Base-by-base conservation (phyloP, 169 alveolate genomes). In the Perkinsus chesapeaki region DNA sequence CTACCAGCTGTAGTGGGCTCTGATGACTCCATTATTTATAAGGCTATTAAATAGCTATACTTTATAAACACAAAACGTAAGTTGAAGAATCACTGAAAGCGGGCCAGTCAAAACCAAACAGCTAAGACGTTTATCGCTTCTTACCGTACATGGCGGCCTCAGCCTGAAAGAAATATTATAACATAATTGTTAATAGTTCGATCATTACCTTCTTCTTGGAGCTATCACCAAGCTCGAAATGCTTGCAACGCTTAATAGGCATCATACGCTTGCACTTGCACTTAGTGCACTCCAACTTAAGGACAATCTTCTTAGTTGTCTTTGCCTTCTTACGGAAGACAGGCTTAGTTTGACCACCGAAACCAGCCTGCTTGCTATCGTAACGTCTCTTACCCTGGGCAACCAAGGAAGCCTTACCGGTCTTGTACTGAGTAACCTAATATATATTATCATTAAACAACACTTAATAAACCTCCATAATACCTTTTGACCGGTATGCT, bases 341-440 rank as follows among this genome's bases (percentile, higher is more conserved):
- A 90, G 99, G 99, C 96, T 99, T 99, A 94, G 99, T 98, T 95
- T 99, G 99, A 39, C 99, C 99, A 90, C 99, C 99, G 95, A 98
- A 99, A 93, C 99, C 99, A 60, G 98, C 97, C 97, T 99, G 99
- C 97, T 99, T 99, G 97, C 96, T 97, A 97, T 99, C 99, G 98
- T 99, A 99, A 95, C 99, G 98, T 94, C 99, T 96, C 96, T 98
- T 98, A 95, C 99, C 99, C 97, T 98, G 99, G 72, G 98, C 99
- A 94, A 96, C 97, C 90, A 97, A 94, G 93, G 99, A 97, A 95
- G 98, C 99, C 97, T 99, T 99, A 94, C 99, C 99, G 94, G 98
- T 99, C 98, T 98, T 99, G 98, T 99, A 98, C 96, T 98, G 99
- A 94, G 99, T 96, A 91, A 98, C 99, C 96, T 99, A 99, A 96